These are phyloP conservation scores for Urtica urens DNA, from an alignment of 306 rosid species.

Conservation along the genomic window DNA sequence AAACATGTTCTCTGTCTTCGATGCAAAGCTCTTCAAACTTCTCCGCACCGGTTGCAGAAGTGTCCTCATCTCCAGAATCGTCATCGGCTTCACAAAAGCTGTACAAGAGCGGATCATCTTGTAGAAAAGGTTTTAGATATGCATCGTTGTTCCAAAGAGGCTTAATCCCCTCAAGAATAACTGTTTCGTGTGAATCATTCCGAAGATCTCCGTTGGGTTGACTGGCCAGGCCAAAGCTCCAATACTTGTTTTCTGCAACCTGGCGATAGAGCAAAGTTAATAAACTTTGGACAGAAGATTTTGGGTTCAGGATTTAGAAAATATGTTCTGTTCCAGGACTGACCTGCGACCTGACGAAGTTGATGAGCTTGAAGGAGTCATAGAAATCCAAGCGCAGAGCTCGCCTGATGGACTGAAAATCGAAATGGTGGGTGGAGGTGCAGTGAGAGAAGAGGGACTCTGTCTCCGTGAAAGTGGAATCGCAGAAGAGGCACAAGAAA, in stretches of 20 bases:
- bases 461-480: constrained; percentile 28
- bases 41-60: constrained; percentile 30
- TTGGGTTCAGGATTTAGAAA: not conserved
- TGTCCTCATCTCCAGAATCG: constrained; percentile 27
- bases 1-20: constrained; percentile 13
- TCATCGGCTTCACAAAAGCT: constrained; percentile 69
- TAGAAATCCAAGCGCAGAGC: constrained; percentile 55
- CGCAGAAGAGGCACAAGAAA: constrained; percentile 64
- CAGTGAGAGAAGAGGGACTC: constrained; percentile 53
- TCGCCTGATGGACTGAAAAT: constrained; percentile 32
- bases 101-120: constrained; percentile 66
- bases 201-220: constrained; percentile 41
- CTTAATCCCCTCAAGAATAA: constrained; percentile 28
- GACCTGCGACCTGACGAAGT: constrained; percentile 69
- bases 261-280: constrained; percentile 15
- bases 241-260: constrained; percentile 68
- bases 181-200: constrained; percentile 57
- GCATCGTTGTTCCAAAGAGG: constrained; percentile 49
- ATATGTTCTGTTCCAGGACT: not conserved
- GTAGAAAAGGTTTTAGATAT: constrained; percentile 63
- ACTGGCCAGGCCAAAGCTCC: constrained; percentile 62
- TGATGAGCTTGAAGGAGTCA: constrained; percentile 65
- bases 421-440: constrained; percentile 42
- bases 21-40: constrained; percentile 23
- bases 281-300: not conserved